A percentile compares a stretch with the other conserved stretches of the same genome.
Evolutionary conservation across 192 early-diverging fungal genomes (phyloP).

Genomic region (Coemansia sp.): DNA sequence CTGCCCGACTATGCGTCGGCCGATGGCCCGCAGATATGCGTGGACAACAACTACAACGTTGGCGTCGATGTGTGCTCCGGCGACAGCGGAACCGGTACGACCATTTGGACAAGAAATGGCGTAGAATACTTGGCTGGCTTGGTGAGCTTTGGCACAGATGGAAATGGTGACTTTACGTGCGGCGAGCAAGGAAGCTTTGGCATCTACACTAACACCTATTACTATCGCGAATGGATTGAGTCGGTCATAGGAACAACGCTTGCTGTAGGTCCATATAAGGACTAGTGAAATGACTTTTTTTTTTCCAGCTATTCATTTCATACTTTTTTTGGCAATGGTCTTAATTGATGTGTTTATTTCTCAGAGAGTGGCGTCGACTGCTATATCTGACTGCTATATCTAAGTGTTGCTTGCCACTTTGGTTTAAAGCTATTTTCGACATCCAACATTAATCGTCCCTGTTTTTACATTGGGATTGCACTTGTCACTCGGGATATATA

Average conservation of each 20-base stretch:
- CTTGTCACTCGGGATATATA: not conserved
- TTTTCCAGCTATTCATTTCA: not conserved
- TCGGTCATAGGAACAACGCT: slow-evolving; percentile 18
- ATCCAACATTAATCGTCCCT: not conserved
- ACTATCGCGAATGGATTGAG: slow-evolving; percentile 36
- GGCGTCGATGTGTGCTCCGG: slow-evolving; percentile 50
- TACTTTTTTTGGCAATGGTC: too few species aligned
- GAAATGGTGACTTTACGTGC: slow-evolving; percentile 26
- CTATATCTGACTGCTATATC: not conserved
- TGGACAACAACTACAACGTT: slow-evolving; percentile 37
- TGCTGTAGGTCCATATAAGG: not conserved
- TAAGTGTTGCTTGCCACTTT: not conserved
- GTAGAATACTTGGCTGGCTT: slow-evolving; percentile 37
- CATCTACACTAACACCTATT: slow-evolving; percentile 37
- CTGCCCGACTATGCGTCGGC: slow-evolving; percentile 27
- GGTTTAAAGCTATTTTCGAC: not conserved
- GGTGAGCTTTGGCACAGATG: slow-evolving; percentile 45
- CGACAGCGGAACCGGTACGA: slow-evolving; percentile 43
- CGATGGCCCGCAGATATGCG: slow-evolving; percentile 38
- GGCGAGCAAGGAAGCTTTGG: slow-evolving; percentile 51
- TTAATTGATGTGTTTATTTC: too few species aligned
- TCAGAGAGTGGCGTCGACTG: not conserved
- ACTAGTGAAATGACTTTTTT: not conserved
- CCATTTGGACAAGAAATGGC: slow-evolving; percentile 15
- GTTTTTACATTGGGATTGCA: not conserved